Conservation (phyloP, 2,329 filamentous ascomycete species). For the Claviceps pazoutovae region DNA sequence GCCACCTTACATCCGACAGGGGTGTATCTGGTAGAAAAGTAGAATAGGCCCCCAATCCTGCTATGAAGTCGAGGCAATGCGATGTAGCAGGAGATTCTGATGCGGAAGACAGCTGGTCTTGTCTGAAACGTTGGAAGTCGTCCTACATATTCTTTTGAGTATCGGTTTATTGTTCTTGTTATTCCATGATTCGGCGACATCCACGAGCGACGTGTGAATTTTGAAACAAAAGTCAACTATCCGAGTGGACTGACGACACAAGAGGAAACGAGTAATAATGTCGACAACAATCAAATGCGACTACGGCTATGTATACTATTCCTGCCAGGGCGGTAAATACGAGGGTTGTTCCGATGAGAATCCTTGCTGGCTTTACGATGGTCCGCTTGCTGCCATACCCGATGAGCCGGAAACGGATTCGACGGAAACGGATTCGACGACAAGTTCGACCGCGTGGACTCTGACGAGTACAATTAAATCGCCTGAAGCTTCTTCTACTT, state of each 20-base stretch:
- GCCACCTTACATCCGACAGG: too few relatives aligned
- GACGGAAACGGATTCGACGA: conserved; percentile 17
- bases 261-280: not conserved
- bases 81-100: too few relatives aligned
- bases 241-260: not conserved
- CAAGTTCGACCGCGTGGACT: too few relatives aligned
- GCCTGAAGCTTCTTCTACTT: not conserved
- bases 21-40: too few relatives aligned
- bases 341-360: conserved; percentile 31
- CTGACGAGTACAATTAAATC: not conserved
- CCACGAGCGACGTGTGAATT: too few relatives aligned
- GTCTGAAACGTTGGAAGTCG: too few relatives aligned
- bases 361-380: conserved; percentile 29
- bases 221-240: not conserved
- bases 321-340: conserved; percentile 21
- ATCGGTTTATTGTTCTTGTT: too few relatives aligned
- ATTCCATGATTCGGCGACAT: too few relatives aligned
- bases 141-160: too few relatives aligned
- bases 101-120: too few relatives aligned
- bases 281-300: conserved; percentile 13
- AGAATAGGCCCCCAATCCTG: too few relatives aligned
- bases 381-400: conserved; percentile 24
- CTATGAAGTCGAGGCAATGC: too few relatives aligned
- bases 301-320: conserved; percentile 20
- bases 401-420: conserved; percentile 11